phyloP scores from a whole-genome alignment of 305 asterid species.

The Andrographis paniculata region DNA sequence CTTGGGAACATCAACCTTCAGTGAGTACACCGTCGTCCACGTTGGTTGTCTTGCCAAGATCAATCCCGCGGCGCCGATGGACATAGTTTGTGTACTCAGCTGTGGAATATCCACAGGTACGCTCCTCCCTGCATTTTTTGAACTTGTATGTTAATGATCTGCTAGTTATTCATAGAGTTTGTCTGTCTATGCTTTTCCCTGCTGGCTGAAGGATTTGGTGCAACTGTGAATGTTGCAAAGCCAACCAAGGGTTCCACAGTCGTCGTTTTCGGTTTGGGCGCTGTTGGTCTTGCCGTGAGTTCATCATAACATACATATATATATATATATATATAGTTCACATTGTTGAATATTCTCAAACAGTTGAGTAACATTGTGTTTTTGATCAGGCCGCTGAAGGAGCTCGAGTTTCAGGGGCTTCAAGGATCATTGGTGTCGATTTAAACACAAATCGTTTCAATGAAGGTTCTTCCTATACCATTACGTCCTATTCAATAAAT shows the following conservation, averaged over 20 bases:
- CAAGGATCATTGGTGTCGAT: constrained; percentile 74
- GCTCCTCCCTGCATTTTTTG: not conserved
- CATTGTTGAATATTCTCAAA: no score
- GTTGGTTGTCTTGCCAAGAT: not conserved
- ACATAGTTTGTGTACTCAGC: constrained; percentile 36
- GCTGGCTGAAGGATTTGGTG: constrained; percentile 56
- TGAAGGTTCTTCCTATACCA: constrained; percentile 24
- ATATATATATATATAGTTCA: not conserved
- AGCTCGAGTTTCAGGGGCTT: constrained; percentile 61
- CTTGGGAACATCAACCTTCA: constrained; percentile 56
- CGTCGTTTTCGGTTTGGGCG: constrained; percentile 77
- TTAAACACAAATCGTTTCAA: constrained; percentile 44
- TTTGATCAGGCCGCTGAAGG: constrained; percentile 79
- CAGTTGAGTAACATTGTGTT: not conserved
- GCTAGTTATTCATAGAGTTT: not conserved
- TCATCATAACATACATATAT: not conserved
- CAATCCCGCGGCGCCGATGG: not conserved
- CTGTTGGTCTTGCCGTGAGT: constrained; percentile 89
- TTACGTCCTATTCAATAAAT: not conserved
- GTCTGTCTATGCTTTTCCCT: not conserved
- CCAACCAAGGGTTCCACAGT: constrained; percentile 66
- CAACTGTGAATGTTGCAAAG: constrained; percentile 70
- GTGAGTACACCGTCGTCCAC: constrained; percentile 9
- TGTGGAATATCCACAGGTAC: constrained; percentile 59
- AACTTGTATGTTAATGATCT: not conserved